These are phyloP conservation scores for Theobroma grandiflorum DNA, from an alignment of 441 rosid genomes.

Conservation along the genomic window DNA sequence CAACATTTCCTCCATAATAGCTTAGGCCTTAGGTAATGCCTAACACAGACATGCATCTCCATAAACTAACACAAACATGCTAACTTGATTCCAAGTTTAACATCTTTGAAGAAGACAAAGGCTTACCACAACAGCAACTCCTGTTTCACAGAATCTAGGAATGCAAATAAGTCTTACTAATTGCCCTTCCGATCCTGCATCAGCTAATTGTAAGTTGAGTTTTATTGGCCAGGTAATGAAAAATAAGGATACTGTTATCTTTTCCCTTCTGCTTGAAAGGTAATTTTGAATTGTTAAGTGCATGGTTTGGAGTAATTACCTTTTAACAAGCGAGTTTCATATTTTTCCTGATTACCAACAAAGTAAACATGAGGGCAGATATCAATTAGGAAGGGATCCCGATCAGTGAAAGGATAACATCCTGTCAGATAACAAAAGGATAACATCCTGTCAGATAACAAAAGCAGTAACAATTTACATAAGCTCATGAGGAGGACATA, in stretches of 20 bases:
- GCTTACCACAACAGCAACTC: slow-evolving; percentile 85
- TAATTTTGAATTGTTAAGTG: background rate
- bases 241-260: background rate
- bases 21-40: background rate
- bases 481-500: slow-evolving; percentile 19
- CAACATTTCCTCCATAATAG: background rate
- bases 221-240: background rate
- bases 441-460: slow-evolving; percentile 71
- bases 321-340: slow-evolving; percentile 57
- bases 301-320: slow-evolving; percentile 49
- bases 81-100: slow-evolving; percentile 18
- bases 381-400: slow-evolving; percentile 94
- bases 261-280: slow-evolving; percentile 1
- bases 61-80: background rate
- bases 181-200: slow-evolving; percentile 91
- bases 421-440: slow-evolving; percentile 59
- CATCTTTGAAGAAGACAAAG: slow-evolving; percentile 12
- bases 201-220: slow-evolving; percentile 21
- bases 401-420: slow-evolving; percentile 93
- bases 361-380: slow-evolving; percentile 96
- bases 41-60: background rate
- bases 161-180: slow-evolving; percentile 77
- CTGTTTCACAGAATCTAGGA: slow-evolving; percentile 85
- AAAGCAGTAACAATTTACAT: slow-evolving; percentile 12
- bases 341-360: slow-evolving; percentile 84